Percentiles rank a stretch among this genome's conserved stretches.
phyloP scores from a whole-genome alignment of 306 rosid genomes.

The Notholithocarpus densiflorus region DNA sequence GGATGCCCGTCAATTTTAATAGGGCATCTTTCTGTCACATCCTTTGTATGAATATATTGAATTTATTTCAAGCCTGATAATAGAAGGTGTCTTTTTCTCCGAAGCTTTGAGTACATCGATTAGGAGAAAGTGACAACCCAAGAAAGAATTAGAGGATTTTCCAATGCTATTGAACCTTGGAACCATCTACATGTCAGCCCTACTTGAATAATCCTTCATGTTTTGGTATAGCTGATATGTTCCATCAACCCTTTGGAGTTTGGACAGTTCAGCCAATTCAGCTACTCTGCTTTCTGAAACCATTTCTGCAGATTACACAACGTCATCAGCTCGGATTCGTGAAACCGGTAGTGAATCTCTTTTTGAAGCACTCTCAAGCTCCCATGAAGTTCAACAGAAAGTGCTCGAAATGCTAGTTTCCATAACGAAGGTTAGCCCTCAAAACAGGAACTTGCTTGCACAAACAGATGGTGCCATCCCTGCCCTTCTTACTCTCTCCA shows the following conservation, averaged over 20 bases:
- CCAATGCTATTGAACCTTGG: conserved; percentile 32
- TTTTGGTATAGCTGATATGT: neutral
- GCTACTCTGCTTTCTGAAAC: neutral
- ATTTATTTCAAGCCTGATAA: no score
- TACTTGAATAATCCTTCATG: neutral
- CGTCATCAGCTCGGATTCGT: conserved; percentile 31
- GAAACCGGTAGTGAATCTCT: conserved; percentile 45
- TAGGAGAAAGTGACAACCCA: neutral
- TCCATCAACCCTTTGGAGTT: neutral
- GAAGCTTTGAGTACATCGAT: conserved; percentile 1
- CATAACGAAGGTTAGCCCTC: conserved; percentile 71
- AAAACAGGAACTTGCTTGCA: conserved; percentile 53
- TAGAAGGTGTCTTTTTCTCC: no score
- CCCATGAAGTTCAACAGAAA: conserved; percentile 38
- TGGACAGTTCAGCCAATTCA: neutral
- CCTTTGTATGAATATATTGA: no score
- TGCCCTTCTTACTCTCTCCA: conserved; percentile 48
- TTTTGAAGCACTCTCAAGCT: conserved; percentile 30
- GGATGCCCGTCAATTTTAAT: no score
- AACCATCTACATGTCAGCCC: conserved; percentile 21
- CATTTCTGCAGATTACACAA: conserved; percentile 6
- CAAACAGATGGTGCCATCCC: conserved; percentile 52
- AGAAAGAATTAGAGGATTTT: conserved; percentile 24
- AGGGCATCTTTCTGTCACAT: no score
- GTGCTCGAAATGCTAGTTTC: conserved; percentile 57